phyloP scores from a whole-genome alignment of 73 alveolate species.

The Tetrahymena borealis region DNA sequence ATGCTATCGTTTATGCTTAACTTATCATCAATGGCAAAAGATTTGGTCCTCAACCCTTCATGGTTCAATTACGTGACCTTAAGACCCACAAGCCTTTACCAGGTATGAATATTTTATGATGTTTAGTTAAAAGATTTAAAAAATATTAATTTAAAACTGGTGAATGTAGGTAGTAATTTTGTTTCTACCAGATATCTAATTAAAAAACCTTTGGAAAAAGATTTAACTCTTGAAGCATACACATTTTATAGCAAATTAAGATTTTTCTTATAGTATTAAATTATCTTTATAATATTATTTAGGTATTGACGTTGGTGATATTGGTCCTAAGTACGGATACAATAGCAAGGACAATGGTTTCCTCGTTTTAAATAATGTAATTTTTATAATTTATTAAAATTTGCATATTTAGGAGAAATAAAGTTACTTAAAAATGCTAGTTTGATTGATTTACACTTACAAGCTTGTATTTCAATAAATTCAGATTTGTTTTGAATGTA shows the following conservation, averaged over 20 bases:
- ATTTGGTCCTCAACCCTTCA: slow-evolving; percentile 70
- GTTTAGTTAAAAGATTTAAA: no score
- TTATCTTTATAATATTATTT: no score
- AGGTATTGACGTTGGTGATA: slow-evolving; percentile 42
- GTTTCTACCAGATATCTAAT: neutral
- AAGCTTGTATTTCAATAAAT: no score
- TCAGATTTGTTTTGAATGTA: no score
- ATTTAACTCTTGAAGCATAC: neutral
- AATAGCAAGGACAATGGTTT: slow-evolving; percentile 27
- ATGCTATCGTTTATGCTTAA: slow-evolving; percentile 71
- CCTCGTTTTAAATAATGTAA: slow-evolving; percentile 12
- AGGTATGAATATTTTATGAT: slow-evolving; percentile 54
- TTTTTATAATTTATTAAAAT: neutral
- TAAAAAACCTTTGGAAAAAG: neutral
- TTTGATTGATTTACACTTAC: neutral
- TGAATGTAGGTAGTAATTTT: no score
- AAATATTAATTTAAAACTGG: no score
- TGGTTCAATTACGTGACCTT: slow-evolving; percentile 61
- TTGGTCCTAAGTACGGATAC: slow-evolving; percentile 42
- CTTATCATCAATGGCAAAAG: slow-evolving; percentile 61
- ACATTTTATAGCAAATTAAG: no score
- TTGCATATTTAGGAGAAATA: neutral
- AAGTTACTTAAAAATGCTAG: neutral
- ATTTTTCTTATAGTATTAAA: no score
- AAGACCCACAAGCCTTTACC: slow-evolving; percentile 71